These are phyloP conservation scores for Escovopsis sp. DNA, from an alignment of 2,329 filamentous ascomycete species.

Conservation along the genomic window DNA sequence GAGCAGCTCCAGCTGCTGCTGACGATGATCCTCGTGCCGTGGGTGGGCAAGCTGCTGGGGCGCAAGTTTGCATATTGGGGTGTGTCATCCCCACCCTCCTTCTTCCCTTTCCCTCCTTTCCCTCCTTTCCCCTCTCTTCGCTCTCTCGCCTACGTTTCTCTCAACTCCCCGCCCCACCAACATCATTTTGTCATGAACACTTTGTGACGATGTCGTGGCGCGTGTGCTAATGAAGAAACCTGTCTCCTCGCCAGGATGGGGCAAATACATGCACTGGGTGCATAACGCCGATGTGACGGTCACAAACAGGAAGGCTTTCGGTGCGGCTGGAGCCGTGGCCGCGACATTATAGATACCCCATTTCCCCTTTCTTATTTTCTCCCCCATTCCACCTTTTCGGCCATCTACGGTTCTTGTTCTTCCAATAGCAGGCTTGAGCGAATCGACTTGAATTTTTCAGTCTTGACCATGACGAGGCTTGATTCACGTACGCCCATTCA, in stretches of 20 bases:
- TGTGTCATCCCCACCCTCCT: constrained; percentile 27
- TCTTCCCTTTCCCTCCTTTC: neutral
- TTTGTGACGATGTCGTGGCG: too few species aligned
- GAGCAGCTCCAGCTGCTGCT: constrained; percentile 86
- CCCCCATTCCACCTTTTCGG: too few species aligned
- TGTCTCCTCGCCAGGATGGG: constrained; percentile 87
- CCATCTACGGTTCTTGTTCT: too few species aligned
- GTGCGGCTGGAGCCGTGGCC: constrained; percentile 45
- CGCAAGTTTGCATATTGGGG: constrained; percentile 94
- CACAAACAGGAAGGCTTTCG: constrained; percentile 48
- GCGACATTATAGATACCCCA: constrained; percentile 29
- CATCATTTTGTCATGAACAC: neutral
- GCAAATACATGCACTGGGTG: constrained; percentile 86
- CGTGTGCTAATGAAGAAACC: too few species aligned
- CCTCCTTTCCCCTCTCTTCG: neutral
- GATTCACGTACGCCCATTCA: neutral
- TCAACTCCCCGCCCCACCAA: neutral
- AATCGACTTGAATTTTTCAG: too few species aligned
- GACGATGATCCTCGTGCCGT: constrained; percentile 89
- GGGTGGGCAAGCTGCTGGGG: constrained; percentile 87
- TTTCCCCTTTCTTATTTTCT: too few species aligned
- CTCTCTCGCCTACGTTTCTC: too few species aligned
- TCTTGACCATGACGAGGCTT: neutral
- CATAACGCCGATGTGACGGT: constrained; percentile 60
- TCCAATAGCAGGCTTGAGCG: too few species aligned